Percentiles rank a stretch among this genome's conserved stretches.
Conservation (phyloP, 148 eudicot genomes). For the Tetragonia tetragonoides region DNA sequence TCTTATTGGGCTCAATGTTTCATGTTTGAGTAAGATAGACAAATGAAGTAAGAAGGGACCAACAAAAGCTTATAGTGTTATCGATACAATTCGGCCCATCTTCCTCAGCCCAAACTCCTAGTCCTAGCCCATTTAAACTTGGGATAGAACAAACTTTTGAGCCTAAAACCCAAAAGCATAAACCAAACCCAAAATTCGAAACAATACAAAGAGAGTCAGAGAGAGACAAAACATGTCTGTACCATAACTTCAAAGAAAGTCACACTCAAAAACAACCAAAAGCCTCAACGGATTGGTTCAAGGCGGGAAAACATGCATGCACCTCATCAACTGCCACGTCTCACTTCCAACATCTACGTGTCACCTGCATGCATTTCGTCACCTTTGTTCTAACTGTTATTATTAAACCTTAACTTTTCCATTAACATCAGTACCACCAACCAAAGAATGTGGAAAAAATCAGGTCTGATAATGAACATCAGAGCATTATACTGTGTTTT, state of each 20-base stretch:
- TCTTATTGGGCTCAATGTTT: too few relatives aligned
- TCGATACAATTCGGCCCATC: too few relatives aligned
- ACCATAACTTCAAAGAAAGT: not conserved
- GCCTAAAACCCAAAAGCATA: not conserved
- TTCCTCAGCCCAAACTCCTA: too few relatives aligned
- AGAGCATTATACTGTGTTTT: not conserved
- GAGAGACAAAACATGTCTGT: not conserved
- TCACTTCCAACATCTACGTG: slow-evolving; percentile 32
- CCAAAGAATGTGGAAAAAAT: not conserved
- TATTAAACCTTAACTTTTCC: not conserved
- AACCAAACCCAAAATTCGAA: too few relatives aligned
- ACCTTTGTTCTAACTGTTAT: not conserved
- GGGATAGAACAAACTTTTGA: too few relatives aligned
- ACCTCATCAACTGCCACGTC: slow-evolving; percentile 29
- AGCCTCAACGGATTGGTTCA: not conserved
- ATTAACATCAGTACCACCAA: not conserved
- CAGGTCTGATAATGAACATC: not conserved
- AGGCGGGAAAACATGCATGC: slow-evolving; percentile 9
- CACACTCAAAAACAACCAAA: not conserved
- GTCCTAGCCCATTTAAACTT: too few relatives aligned
- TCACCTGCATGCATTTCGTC: slow-evolving; percentile 38
- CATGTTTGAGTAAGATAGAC: too few relatives aligned
- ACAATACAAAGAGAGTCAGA: not conserved
- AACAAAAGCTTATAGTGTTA: too few relatives aligned
- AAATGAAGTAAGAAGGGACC: too few relatives aligned